Evolutionary conservation across 2,329 filamentous ascomycete genomes (phyloP).

Genomic region (Fusarium solani-melongenae): DNA sequence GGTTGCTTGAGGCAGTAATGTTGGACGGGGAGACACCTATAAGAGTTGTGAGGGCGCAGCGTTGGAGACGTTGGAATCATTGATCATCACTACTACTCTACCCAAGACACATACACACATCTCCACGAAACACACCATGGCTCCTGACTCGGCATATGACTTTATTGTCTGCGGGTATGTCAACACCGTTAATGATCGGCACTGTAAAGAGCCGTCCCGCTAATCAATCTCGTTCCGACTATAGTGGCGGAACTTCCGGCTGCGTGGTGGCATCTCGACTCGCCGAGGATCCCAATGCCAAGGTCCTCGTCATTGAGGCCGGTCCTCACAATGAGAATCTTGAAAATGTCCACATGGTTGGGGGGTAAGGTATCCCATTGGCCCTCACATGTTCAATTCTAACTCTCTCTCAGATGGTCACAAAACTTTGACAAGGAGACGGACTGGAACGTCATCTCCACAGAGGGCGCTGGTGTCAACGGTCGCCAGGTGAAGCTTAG

Average conservation of each 20-base stretch:
- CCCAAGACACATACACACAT: background rate
- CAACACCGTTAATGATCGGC: background rate
- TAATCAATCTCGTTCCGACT: constrained; percentile 2
- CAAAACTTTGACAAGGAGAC: constrained; percentile 60
- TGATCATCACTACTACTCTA: background rate
- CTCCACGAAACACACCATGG: constrained; percentile 18
- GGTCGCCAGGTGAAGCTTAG: constrained; percentile 59
- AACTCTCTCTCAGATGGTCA: constrained; percentile 48
- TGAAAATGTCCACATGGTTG: constrained; percentile 63
- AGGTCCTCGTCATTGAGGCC: constrained; percentile 52
- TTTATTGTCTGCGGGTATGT: constrained; percentile 51
- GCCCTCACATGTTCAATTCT: too few species aligned
- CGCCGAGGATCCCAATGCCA: constrained; percentile 46
- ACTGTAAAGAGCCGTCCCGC: background rate
- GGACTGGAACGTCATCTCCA: constrained; percentile 62
- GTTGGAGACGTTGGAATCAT: background rate
- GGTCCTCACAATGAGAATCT: constrained; percentile 55
- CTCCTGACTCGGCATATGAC: constrained; percentile 43
- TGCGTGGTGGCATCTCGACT: constrained; percentile 52
- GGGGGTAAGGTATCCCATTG: constrained; percentile 51
- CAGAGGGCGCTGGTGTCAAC: constrained; percentile 52
- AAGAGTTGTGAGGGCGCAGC: constrained; percentile 13
- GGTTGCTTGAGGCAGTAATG: background rate
- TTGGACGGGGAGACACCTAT: background rate
- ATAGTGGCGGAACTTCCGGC: constrained; percentile 51